Evolutionary conservation across 2,329 filamentous ascomycete genomes (phyloP).

Genomic region (Lojkania enalia): DNA sequence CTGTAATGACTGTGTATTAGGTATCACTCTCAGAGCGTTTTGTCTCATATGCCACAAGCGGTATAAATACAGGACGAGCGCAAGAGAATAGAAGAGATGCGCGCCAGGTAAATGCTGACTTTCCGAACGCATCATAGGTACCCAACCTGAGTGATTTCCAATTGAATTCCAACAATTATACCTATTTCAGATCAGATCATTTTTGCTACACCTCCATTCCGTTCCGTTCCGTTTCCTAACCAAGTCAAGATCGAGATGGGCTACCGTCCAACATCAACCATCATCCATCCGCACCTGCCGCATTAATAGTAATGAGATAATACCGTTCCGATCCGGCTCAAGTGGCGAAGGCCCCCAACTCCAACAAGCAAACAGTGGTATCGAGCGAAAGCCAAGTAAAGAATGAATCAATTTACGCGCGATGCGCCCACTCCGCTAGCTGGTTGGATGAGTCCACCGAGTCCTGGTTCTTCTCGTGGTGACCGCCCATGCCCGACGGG

Average conservation of each 20-base stretch:
- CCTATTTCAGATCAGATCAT: no score
- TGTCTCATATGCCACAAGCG: no score
- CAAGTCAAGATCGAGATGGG: no score
- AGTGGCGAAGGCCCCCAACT: constrained; percentile 12
- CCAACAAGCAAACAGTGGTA: constrained; percentile 22
- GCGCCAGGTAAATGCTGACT: no score
- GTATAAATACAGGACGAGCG: constrained; percentile 4
- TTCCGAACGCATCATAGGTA: no score
- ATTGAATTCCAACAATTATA: no score
- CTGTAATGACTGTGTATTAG: no score
- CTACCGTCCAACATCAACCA: not conserved
- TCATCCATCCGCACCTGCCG: not conserved
- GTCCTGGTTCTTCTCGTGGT: constrained; percentile 44
- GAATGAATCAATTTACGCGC: constrained; percentile 21
- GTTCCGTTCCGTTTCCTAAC: no score
- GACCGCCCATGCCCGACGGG: constrained; percentile 31
- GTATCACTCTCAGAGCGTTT: constrained; percentile 1
- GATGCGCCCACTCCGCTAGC: constrained; percentile 42
- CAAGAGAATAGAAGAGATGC: no score
- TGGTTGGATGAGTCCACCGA: constrained; percentile 41
- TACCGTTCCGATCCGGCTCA: not conserved
- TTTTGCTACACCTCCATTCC: no score
- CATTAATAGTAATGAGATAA: not conserved
- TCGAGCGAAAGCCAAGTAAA: constrained; percentile 17
- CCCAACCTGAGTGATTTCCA: no score